phyloP scores from a whole-genome alignment of 495 filamentous ascomycete genomes.

The Xylaria sp. region DNA sequence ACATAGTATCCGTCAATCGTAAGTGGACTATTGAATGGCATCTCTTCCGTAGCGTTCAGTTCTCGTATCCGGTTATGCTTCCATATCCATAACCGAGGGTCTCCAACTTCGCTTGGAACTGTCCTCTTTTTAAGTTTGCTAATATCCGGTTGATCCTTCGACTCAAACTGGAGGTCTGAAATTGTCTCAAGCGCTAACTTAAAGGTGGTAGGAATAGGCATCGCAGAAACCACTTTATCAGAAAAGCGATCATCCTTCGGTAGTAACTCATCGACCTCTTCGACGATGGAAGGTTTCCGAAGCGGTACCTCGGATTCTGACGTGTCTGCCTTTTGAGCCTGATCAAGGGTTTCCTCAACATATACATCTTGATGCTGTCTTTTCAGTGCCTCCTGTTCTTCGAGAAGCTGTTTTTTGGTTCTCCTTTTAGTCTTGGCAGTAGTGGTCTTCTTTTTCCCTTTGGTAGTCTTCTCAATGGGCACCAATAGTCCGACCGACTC shows the following conservation, averaged over 20 bases:
- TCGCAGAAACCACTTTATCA: slow-evolving; percentile 38
- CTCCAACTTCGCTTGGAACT: slow-evolving; percentile 61
- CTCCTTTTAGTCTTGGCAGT: slow-evolving; percentile 65
- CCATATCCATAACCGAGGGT: slow-evolving; percentile 84
- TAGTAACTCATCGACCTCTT: slow-evolving; percentile 28
- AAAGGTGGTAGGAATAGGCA: slow-evolving; percentile 35
- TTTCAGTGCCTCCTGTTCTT: slow-evolving; percentile 71
- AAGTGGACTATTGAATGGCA: slow-evolving; percentile 48
- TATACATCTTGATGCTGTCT: slow-evolving; percentile 52
- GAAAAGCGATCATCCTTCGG: slow-evolving; percentile 40
- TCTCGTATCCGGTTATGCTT: slow-evolving; percentile 88
- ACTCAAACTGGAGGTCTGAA: slow-evolving; percentile 45
- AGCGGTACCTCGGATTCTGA: slow-evolving; percentile 35
- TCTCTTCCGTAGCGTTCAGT: slow-evolving; percentile 64
- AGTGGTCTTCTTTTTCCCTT: slow-evolving; percentile 52
- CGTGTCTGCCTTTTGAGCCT: slow-evolving; percentile 40
- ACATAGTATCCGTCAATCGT: slow-evolving; percentile 90
- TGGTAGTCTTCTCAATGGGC: slow-evolving; percentile 31
- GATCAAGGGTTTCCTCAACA: slow-evolving; percentile 39
- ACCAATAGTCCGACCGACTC: slow-evolving; percentile 37
- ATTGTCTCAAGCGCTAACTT: slow-evolving; percentile 36
- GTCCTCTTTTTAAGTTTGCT: slow-evolving; percentile 84
- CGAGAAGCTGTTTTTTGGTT: slow-evolving; percentile 75
- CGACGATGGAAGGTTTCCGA: slow-evolving; percentile 21
- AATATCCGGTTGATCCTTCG: slow-evolving; percentile 79